A percentile compares a stretch with the other conserved stretches of the same genome.
Conservation (phyloP, 495 filamentous ascomycete genomes). For the Hyaloscypha finlandica region DNA sequence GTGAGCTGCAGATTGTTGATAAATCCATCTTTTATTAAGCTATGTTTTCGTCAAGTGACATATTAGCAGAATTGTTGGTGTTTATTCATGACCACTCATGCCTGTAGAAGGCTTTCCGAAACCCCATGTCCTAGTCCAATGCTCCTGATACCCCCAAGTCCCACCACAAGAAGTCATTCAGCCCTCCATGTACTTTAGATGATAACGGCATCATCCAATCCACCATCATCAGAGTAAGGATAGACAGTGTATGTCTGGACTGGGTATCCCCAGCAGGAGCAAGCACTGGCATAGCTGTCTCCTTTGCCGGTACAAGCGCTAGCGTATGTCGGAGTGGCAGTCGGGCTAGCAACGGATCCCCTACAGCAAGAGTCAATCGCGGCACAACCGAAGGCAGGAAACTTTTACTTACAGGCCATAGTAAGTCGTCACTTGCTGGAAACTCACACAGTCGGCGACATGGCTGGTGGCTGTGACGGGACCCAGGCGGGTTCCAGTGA, state of each 20-base stretch:
- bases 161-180: no score
- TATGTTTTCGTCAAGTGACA: no score
- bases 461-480: conserved; percentile 6
- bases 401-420: neutral
- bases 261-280: conserved; percentile 25
- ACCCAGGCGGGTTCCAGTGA: conserved; percentile 29
- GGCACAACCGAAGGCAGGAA: neutral
- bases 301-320: conserved; percentile 19
- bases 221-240: conserved; percentile 5
- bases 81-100: no score
- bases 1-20: no score
- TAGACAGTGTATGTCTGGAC: conserved; percentile 6
- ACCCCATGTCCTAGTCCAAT: no score
- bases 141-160: no score
- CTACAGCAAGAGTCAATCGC: neutral
- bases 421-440: conserved; percentile 18
- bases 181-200: no score
- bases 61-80: no score
- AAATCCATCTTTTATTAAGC: no score
- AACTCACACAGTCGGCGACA: conserved; percentile 23
- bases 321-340: conserved; percentile 25
- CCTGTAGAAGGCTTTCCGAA: no score
- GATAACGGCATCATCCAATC: conserved; percentile 4
- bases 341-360: neutral
- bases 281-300: conserved; percentile 26